Base-by-base conservation (phyloP, 116 monocot genomes). In the Dioscorea cayenensis region DNA sequence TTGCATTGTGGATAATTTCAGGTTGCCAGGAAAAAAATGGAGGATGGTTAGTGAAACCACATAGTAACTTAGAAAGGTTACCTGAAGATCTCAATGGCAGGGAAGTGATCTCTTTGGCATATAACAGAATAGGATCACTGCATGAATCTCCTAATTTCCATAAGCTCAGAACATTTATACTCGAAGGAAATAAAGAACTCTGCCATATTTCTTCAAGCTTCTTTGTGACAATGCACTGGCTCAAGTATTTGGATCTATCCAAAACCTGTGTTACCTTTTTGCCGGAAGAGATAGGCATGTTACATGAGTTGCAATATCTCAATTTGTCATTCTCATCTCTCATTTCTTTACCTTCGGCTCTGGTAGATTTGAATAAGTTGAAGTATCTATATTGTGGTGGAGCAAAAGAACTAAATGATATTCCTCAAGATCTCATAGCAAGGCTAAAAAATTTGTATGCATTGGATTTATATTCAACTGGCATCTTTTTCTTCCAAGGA, bases 1-100 rank as follows among this genome's bases (percentile, higher is more conserved):
- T 88, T 27, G 80, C 82, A 3, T 66, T 79, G 19, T 82, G 88
- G 84, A 78, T 88, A n/a, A 72, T 74, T 23, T 76, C 66, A 14
- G 68, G 74, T 7, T 36, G 52, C n/a, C 72, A 71, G n/a, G 55
- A 23, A 25, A 75, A 67, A 1, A 71, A 49, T 10, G 64, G 63
- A 8, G 74, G 71, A 19, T 83, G 77, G 68, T 50, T 80, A n/a
- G 77, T 83, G 64, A 48, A 63, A 62, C n/a, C 64, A 2, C 38
- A 19, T 25, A 36, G 37, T 4, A 28, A 36, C 12, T 58, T 19
- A 6, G 1, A 48, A 19, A 12, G 18, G 17, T 16, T 17, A 9
- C 52, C 17, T 43, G 60, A 69, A 6, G 71, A 63, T 13, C 75
- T 77, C 71, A 71, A 29, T 3, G 65, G 49, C 21, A 50, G 77